These are phyloP conservation scores for Lathyrus oleraceus DNA, from an alignment of 306 rosid species.

Conservation along the genomic window DNA sequence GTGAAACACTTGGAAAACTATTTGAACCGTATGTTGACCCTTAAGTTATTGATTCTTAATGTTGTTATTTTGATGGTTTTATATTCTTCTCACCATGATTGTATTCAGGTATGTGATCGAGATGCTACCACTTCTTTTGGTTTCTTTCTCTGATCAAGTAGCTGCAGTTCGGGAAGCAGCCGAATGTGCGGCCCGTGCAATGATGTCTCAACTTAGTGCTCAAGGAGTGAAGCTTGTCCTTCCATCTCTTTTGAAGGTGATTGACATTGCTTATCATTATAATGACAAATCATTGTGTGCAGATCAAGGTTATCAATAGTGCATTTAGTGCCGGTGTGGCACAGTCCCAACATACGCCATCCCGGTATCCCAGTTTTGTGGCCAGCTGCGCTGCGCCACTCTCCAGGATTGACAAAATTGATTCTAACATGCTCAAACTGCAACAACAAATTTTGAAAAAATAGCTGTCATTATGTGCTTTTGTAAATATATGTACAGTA, in stretches of 20 bases:
- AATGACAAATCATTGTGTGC: not conserved
- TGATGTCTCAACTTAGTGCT: conserved; percentile 96
- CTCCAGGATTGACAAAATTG: not conserved
- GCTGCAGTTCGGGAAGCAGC: conserved; percentile 95
- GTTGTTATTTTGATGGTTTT: conserved; percentile 21
- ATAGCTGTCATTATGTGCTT: not conserved
- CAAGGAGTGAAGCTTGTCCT: conserved; percentile 99
- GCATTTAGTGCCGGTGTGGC: not conserved
- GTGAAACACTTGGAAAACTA: conserved; percentile 88
- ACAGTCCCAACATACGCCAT: not conserved
- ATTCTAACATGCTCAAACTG: not conserved
- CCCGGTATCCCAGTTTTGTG: not conserved
- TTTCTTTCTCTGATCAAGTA: conserved; percentile 97
- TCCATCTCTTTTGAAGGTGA: conserved; percentile 93
- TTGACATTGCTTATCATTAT: conserved; percentile 22
- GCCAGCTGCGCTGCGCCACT: not conserved
- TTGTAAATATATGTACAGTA: not conserved
- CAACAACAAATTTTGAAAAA: not conserved
- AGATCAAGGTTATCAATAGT: not conserved
- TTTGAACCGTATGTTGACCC: conserved; percentile 83
- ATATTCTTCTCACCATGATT: conserved; percentile 21
- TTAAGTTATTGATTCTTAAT: conserved; percentile 3
- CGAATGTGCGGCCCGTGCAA: conserved; percentile 97
- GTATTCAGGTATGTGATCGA: conserved; percentile 83
- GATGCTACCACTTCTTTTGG: conserved; percentile 89